Evolutionary conservation across 2,329 filamentous ascomycete species (phyloP).

Genomic region (Claviceps arundinis): DNA sequence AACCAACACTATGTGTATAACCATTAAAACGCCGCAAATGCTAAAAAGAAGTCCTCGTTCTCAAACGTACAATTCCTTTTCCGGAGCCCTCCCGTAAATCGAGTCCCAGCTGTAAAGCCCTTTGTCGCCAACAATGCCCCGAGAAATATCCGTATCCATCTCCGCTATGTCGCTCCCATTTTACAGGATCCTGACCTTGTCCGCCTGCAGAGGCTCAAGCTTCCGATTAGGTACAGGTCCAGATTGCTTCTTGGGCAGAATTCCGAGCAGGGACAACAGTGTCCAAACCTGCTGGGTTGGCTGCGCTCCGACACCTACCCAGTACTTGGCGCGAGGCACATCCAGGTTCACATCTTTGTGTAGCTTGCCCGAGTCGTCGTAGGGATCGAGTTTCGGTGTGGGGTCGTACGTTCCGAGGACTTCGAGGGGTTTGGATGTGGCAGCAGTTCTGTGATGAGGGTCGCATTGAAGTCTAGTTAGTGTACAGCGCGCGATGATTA

Average conservation of each 20-base stretch:
- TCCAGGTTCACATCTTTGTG: slow-evolving; percentile 92
- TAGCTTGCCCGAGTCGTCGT: slow-evolving; percentile 49
- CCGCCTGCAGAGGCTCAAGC: slow-evolving; percentile 14
- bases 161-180: background rate
- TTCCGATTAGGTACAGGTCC: slow-evolving; percentile 16
- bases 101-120: background rate
- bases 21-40: background rate
- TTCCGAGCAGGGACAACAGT: slow-evolving; percentile 62
- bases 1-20: background rate
- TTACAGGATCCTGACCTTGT: slow-evolving; percentile 18
- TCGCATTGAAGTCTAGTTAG: background rate
- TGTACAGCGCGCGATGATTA: background rate
- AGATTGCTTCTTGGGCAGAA: slow-evolving; percentile 25
- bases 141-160: too few species aligned
- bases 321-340: slow-evolving; percentile 70
- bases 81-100: background rate
- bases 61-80: background rate
- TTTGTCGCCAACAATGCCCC: background rate
- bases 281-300: slow-evolving; percentile 84
- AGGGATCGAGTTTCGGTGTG: slow-evolving; percentile 46
- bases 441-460: slow-evolving; percentile 52
- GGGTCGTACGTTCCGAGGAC: slow-evolving; percentile 74
- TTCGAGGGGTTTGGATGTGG: slow-evolving; percentile 81
- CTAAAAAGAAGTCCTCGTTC: background rate
- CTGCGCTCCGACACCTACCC: slow-evolving; percentile 93